Conservation (phyloP, 2,329 filamentous ascomycete genomes). For the Cyphellophora attinorum region DNA sequence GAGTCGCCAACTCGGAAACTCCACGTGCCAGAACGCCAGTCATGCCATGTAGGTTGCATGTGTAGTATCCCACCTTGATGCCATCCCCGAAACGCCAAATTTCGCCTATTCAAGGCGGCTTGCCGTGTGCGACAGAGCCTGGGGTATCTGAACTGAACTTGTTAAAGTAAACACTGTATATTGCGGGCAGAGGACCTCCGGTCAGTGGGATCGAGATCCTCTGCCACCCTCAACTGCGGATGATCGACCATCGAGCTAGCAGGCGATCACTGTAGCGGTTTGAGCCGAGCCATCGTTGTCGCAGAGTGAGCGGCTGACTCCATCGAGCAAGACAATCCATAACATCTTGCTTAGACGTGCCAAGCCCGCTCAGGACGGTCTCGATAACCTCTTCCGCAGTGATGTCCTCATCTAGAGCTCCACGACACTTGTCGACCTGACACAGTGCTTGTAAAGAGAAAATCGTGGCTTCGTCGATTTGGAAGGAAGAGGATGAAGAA, state of each 20-base stretch:
- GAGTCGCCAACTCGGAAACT: no score
- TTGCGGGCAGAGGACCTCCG: background rate
- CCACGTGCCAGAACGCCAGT: no score
- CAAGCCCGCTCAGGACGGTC: background rate
- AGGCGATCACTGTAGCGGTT: constrained; percentile 1
- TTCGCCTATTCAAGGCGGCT: no score
- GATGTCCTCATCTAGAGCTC: background rate
- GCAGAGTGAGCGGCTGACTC: background rate
- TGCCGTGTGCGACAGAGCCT: no score
- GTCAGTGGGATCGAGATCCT: background rate
- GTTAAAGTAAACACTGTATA: background rate
- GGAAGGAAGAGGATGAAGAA: no score
- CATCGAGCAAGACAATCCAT: background rate
- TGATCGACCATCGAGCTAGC: constrained; percentile 1
- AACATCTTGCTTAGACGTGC: background rate
- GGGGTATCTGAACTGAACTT: background rate
- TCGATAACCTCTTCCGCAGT: background rate
- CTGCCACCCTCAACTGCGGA: background rate
- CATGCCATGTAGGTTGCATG: no score
- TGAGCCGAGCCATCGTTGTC: background rate
- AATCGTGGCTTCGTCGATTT: constrained; percentile 1
- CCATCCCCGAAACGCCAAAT: no score
- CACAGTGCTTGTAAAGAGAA: constrained; percentile 1
- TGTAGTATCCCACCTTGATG: no score
- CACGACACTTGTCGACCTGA: background rate